Percentiles rank a stretch among this genome's conserved stretches.
These are phyloP conservation scores for Populus alba DNA, from an alignment of 345 rosid species.

Conservation along the genomic window DNA sequence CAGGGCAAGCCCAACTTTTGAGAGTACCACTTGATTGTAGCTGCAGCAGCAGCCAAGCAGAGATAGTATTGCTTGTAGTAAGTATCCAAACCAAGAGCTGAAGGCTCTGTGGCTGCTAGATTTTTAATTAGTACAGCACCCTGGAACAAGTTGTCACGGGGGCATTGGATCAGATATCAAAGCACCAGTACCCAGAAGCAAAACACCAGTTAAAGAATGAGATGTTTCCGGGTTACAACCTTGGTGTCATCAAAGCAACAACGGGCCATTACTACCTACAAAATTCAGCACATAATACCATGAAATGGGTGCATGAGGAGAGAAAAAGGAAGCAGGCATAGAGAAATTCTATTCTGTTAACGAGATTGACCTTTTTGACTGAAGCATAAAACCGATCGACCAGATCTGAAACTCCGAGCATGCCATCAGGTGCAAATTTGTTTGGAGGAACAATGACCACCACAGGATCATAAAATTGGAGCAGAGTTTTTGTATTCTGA, in stretches of 20 bases:
- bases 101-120: constrained; percentile 83
- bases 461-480: constrained; percentile 80
- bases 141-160: constrained; percentile 43
- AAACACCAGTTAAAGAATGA: constrained; percentile 10
- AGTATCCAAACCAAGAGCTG: constrained; percentile 83
- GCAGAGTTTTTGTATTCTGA: constrained; percentile 80
- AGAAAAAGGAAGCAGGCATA: background rate
- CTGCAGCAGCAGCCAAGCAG: constrained; percentile 89
- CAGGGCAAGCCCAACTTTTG: constrained; percentile 7
- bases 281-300: constrained; percentile 1
- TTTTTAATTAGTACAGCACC: constrained; percentile 79
- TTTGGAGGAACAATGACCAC: constrained; percentile 79
- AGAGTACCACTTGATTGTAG: constrained; percentile 79
- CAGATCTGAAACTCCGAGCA: constrained; percentile 87
- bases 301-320: constrained; percentile 9
- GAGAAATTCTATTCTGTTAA: background rate
- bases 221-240: constrained; percentile 40
- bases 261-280: constrained; percentile 80
- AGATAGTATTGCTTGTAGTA: constrained; percentile 97
- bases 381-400: constrained; percentile 61
- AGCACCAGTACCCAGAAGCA: constrained; percentile 10
- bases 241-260: constrained; percentile 96
- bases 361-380: constrained; percentile 65
- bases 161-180: constrained; percentile 8
- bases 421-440: constrained; percentile 78